Percentiles rank a stretch among this genome's conserved stretches.
These are phyloP conservation scores for Caryopteris hybrid DNA, from an alignment of 305 asterid genomes.

Conservation along the genomic window DNA sequence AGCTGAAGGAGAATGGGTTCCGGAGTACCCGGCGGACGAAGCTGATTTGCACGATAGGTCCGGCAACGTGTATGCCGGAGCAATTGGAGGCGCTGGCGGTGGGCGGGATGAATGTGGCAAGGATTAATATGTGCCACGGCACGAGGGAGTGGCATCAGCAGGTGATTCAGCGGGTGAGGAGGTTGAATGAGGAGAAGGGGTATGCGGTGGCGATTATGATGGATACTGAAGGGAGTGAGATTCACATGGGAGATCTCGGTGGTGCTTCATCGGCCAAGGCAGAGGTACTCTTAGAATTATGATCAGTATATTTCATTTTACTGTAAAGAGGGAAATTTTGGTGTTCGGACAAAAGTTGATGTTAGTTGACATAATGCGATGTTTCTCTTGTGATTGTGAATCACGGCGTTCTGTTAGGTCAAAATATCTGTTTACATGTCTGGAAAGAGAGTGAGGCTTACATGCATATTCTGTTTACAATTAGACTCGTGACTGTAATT, in stretches of 20 bases:
- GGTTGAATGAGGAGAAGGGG: constrained; percentile 87
- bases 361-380: not conserved
- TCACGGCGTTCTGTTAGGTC: not conserved
- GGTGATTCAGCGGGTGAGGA: constrained; percentile 71
- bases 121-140: constrained; percentile 98
- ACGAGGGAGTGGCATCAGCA: constrained; percentile 82
- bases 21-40: constrained; percentile 91
- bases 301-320: not conserved
- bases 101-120: constrained; percentile 94
- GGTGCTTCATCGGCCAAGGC: constrained; percentile 81
- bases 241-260: constrained; percentile 95
- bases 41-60: constrained; percentile 81
- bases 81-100: constrained; percentile 84
- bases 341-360: not conserved
- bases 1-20: constrained; percentile 89
- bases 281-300: constrained; percentile 45
- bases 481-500: not conserved
- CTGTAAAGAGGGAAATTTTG: not conserved
- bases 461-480: not conserved
- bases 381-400: not conserved
- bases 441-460: not conserved
- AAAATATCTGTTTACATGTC: not conserved
- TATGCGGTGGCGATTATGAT: constrained; percentile 93
- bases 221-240: constrained; percentile 95
- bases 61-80: constrained; percentile 65